Conservation (phyloP, 1,284 basidiomycete species). For the Naganishia liquefaciens region DNA sequence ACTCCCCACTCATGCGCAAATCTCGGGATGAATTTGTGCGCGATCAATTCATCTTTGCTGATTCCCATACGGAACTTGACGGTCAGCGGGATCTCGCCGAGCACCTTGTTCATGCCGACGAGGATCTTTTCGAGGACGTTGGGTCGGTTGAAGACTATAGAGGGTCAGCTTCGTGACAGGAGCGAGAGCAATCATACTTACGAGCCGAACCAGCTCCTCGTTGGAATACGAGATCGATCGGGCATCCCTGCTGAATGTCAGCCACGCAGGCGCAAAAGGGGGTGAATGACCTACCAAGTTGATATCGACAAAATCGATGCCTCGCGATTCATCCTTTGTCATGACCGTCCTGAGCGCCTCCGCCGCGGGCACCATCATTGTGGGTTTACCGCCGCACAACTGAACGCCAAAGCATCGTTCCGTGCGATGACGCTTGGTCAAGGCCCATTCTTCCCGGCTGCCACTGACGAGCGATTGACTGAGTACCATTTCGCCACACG, state of each 20-base stretch:
- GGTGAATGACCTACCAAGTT: constrained; percentile 57
- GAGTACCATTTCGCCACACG: constrained; percentile 88
- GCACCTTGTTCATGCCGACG: constrained; percentile 84
- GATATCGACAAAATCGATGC: constrained; percentile 87
- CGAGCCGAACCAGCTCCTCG: constrained; percentile 84
- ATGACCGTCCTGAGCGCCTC: constrained; percentile 77
- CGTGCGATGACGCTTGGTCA: constrained; percentile 80
- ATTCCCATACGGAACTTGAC: constrained; percentile 92
- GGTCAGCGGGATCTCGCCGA: constrained; percentile 92
- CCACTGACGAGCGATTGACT: constrained; percentile 77
- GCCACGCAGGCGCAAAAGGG: not conserved
- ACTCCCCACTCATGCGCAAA: constrained; percentile 77
- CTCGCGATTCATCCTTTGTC: constrained; percentile 49
- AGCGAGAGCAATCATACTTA: constrained; percentile 36
- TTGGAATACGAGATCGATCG: constrained; percentile 94
- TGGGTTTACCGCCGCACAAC: constrained; percentile 57
- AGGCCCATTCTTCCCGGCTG: constrained; percentile 86
- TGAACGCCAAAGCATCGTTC: constrained; percentile 92
- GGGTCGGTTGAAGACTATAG: constrained; percentile 75
- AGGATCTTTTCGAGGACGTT: constrained; percentile 82
- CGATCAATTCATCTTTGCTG: constrained; percentile 77
- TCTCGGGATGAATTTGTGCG: constrained; percentile 88
- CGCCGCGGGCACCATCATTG: constrained; percentile 66
- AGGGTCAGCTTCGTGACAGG: not conserved
- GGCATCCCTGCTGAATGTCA: constrained; percentile 72